Conservation (phyloP, 345 rosid genomes). For the Hypericum perforatum region DNA sequence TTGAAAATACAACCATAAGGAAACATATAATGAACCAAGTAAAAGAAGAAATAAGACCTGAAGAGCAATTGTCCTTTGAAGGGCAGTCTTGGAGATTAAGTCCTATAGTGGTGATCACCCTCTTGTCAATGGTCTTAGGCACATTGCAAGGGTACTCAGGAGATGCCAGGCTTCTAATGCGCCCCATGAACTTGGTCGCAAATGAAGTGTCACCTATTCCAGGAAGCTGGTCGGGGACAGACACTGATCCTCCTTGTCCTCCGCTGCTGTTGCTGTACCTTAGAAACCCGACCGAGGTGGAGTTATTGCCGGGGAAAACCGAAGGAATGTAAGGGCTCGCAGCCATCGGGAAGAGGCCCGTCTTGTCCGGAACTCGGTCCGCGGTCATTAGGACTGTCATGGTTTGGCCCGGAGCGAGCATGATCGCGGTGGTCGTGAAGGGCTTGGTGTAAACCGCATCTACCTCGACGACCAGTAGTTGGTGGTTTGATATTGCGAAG, state of each 20-base stretch:
- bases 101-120: constrained; percentile 34
- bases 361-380: constrained; percentile 23
- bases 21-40: no score
- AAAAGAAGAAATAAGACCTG: no score
- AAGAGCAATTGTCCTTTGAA: constrained; percentile 15
- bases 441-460: constrained; percentile 60
- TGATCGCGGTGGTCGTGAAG: constrained; percentile 35
- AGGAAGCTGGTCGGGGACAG: constrained; percentile 25
- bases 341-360: constrained; percentile 40
- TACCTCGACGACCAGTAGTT: constrained; percentile 43
- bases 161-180: constrained; percentile 37
- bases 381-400: constrained; percentile 44
- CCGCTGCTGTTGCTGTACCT: constrained; percentile 18
- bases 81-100: constrained; percentile 57
- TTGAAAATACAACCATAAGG: no score
- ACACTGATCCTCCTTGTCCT: constrained; percentile 5
- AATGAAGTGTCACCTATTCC: constrained; percentile 34
- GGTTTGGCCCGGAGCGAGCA: constrained; percentile 68
- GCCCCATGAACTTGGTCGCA: constrained; percentile 29
- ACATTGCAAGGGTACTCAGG: constrained; percentile 44
- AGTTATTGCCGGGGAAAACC: constrained; percentile 41
- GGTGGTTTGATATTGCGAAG: constrained; percentile 46
- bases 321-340: constrained; percentile 46
- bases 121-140: constrained; percentile 39
- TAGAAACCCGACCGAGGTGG: constrained; percentile 45